These are phyloP conservation scores for Eustoma russellianum DNA, from an alignment of 257 asterid species.

Conservation along the genomic window DNA sequence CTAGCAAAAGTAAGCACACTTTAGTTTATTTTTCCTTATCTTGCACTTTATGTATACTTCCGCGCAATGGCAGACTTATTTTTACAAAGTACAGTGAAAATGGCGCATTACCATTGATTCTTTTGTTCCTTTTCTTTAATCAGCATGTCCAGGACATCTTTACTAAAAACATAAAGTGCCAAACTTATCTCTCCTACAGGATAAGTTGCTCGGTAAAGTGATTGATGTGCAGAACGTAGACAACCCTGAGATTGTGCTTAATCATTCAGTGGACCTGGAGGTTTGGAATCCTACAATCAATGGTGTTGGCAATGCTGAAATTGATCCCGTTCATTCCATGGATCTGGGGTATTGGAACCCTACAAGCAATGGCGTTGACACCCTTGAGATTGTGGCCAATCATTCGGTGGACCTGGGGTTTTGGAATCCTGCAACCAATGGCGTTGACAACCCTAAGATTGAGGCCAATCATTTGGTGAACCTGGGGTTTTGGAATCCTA, in stretches of 20 bases:
- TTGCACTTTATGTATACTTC: no score
- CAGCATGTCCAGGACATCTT: neutral
- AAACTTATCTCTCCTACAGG: neutral
- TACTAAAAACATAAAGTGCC: neutral
- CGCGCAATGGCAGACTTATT: no score
- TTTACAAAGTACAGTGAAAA: no score
- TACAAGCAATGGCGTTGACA: no score
- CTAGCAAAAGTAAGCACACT: neutral
- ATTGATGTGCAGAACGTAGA: neutral
- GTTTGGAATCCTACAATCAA: neutral
- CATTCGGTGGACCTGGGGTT: neutral
- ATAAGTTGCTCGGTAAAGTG: conserved; percentile 3
- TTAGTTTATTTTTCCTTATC: neutral
- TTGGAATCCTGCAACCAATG: no score
- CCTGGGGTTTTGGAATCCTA: neutral
- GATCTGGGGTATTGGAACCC: neutral
- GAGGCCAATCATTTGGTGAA: neutral
- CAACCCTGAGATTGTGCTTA: neutral
- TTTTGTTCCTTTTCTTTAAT: neutral
- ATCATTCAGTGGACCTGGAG: neutral
- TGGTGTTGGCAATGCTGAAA: neutral
- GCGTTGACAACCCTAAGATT: neutral
- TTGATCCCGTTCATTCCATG: neutral
- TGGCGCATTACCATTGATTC: neutral
- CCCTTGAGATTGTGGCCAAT: neutral